Evolutionary conservation across 2,329 filamentous ascomycete genomes (phyloP).

Genomic region (Fusarium nodosum): DNA sequence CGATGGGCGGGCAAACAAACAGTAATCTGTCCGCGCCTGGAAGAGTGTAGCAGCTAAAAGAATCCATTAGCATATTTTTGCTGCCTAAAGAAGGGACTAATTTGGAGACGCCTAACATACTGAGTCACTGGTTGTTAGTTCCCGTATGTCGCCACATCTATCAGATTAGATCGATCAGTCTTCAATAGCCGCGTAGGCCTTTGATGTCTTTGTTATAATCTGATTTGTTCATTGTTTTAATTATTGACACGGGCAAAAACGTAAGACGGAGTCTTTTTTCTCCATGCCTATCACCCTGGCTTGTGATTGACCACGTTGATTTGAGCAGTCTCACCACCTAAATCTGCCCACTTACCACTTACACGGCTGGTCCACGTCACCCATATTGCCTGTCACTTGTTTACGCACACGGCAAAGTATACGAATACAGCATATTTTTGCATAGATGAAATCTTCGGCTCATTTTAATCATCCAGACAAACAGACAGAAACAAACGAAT

Average conservation of each 20-base stretch:
- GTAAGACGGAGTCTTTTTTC: no score
- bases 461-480: not conserved
- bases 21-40: constrained; percentile 19
- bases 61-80: not conserved
- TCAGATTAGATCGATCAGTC: constrained; percentile 30
- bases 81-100: not conserved
- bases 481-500: not conserved
- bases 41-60: constrained; percentile 17
- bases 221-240: constrained; percentile 2
- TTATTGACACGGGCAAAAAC: constrained; percentile 4
- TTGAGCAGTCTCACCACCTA: not conserved
- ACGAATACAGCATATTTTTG: not conserved
- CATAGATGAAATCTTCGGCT: no score
- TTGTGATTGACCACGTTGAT: not conserved
- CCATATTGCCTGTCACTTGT: constrained; percentile 7
- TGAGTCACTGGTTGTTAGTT: constrained; percentile 37
- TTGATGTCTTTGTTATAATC: constrained; percentile 18
- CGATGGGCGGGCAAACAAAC: constrained; percentile 11
- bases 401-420: constrained; percentile 6
- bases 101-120: constrained; percentile 11
- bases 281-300: no score
- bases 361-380: constrained; percentile 41
- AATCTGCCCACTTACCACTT: constrained; percentile 39
- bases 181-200: constrained; percentile 41
- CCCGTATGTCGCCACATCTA: constrained; percentile 33